Conservation (phyloP, 805 yeast genomes). For the Suhomyces tanzawaensis region DNA sequence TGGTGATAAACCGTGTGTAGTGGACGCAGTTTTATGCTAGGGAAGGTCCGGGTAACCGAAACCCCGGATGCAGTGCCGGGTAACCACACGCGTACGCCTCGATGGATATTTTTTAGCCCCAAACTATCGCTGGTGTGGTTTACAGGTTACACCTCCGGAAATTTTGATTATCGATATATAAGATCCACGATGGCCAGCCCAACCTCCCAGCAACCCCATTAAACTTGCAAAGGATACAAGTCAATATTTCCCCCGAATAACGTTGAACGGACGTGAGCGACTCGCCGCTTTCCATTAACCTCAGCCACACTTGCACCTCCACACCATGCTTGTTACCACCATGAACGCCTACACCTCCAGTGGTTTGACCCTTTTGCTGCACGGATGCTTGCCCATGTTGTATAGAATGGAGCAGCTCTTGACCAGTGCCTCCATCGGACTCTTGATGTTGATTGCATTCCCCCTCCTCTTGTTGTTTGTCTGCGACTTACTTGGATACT, state of each 20-base stretch:
- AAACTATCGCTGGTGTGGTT: not conserved
- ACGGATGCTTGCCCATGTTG: not conserved
- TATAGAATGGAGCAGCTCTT: constrained; percentile 5
- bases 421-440: constrained; percentile 7
- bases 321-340: not conserved
- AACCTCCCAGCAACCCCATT: too few species aligned
- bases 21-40: not conserved
- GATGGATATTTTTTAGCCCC: not conserved
- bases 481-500: constrained; percentile 6
- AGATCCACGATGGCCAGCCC: too few species aligned
- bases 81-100: not conserved
- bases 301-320: too few species aligned
- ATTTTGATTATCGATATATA: too few species aligned
- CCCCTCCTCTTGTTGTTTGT: constrained; percentile 4
- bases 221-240: too few species aligned
- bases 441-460: constrained; percentile 6
- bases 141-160: too few species aligned
- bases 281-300: too few species aligned
- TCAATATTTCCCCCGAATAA: too few species aligned
- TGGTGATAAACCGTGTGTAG: not conserved
- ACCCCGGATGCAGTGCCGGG: not conserved
- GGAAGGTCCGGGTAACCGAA: not conserved
- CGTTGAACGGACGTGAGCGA: too few species aligned
- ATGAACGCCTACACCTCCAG: not conserved
- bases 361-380: constrained; percentile 2